Base-by-base conservation (phyloP, 2,329 filamentous ascomycete species). In the Dactylellina parvicollis region DNA sequence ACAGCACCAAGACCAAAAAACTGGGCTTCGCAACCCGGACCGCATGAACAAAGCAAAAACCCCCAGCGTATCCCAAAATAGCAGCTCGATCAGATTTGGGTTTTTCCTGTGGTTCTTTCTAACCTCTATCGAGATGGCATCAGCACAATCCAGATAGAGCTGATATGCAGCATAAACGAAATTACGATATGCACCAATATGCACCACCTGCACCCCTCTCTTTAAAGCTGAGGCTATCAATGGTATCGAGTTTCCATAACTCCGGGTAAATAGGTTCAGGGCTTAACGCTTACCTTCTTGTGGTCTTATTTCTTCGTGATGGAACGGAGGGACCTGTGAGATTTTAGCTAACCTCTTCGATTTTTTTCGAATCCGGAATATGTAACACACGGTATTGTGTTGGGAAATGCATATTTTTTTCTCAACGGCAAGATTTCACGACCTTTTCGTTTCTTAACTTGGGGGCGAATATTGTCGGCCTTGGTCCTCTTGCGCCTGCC, bases 121-220 rank as follows among this genome's bases (percentile, higher is more conserved):
- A 14, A 38, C 16, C 12, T n/a, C 12, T 38, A 38, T 3, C 4
- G 12, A 38, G 16, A 36, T 26, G 34, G 16, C 28, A 49, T 60
- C 55, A 60, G 44, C 49, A 36, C 14, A 36, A 26, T 16, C 22
- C 46, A 14, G 47, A 54, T 38, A 26, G 18, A 64, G 47, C 49
- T 59, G 52, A 67, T 52, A 59, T 59, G 52, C 62, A 67, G 44
- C 40, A 52, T 42, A 59, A 67, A 59, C 62, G 62, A 67, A 67
- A 67, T 67, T 67, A 67, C 62, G 34, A 57, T 57, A 66, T 66
- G 61, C 61, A 66, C 32, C 18, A 4, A 52, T 54, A 54, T 54
- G 49, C 30, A 32, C 59, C 28, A 20, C 36, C 16, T 54, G 49
- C 30, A 32, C 59, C 28, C 30, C 36, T 20, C 32, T 12, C 28